phyloP scores from a whole-genome alignment of 768 basidiomycete species.

The Calocera viscosa region DNA sequence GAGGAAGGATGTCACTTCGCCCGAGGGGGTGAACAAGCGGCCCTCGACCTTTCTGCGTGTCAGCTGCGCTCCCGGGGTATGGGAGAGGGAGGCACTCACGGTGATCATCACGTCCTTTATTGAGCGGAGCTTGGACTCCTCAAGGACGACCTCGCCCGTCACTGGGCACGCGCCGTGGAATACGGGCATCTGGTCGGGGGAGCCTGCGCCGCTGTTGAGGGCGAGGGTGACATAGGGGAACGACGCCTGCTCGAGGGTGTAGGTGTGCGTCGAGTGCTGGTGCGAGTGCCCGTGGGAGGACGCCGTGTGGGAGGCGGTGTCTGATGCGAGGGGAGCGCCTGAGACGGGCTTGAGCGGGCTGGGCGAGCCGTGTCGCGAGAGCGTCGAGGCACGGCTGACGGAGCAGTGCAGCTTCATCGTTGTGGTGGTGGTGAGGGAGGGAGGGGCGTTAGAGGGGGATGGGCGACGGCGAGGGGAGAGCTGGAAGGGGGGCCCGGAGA shows the following conservation, averaged over 20 bases:
- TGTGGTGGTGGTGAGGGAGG: neutral
- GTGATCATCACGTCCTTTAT: slow-evolving; percentile 6
- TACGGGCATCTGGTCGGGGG: neutral
- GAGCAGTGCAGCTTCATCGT: neutral
- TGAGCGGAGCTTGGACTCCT: neutral
- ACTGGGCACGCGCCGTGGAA: slow-evolving; percentile 3
- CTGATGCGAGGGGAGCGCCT: neutral
- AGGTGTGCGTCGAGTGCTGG: neutral
- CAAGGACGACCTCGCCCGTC: slow-evolving; percentile 1
- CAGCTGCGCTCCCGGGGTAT: neutral
- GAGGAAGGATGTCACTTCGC: neutral
- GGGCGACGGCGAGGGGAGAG: neutral
- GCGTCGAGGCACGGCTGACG: neutral
- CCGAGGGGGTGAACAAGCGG: neutral
- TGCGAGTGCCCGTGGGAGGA: neutral
- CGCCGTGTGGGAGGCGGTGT: neutral
- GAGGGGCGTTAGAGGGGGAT: neutral
- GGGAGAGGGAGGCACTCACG: neutral
- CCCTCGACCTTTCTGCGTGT: neutral
- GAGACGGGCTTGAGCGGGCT: neutral
- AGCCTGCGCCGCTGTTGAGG: neutral
- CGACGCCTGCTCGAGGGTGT: neutral
- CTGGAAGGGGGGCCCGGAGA: neutral
- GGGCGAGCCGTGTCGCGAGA: neutral
- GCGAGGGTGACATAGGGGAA: slow-evolving; percentile 4